Base-by-base conservation (phyloP, 2,329 filamentous ascomycete genomes). In the Fusarium nelsonii region DNA sequence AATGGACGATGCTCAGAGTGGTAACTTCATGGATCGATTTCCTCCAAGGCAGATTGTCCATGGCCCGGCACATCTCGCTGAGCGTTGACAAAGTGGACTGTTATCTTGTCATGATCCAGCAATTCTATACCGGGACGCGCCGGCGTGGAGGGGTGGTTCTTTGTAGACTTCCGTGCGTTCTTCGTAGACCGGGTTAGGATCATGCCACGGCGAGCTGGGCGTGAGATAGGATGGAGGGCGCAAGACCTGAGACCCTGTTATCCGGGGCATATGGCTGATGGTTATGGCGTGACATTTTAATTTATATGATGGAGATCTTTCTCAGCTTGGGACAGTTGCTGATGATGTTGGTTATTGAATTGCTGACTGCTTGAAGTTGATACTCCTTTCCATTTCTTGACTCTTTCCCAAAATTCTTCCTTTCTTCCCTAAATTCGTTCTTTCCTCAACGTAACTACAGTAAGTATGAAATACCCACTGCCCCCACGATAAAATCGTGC, bases 71-170 rank as follows among this genome's bases (percentile, higher is more conserved):
- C 50, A 70, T 68, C 51, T 63, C 45, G 33, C 46, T 45, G 46
- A 51, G 37, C 66, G 63, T 46, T 65, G 56, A 45, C 64, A 68
- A 71, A 74, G 72, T 74, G 72, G 73, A 74, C 69, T 74, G 73
- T 73, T 60, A 60, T 59, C 59, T 74, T 70, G 68, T 65, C 68
- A 70, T 70, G 68, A 58, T 71, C 59, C 68, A 68, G 57, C 65
- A 56, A 53, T 40, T 67, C 71, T 60, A 28, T 63, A 53, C 67
- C 70, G 73, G 73, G 73, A 65, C 68, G 64, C 73, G 68, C 73
- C 73, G 73, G 71, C 58, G 60, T 48, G 58, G 63, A 70, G 58
- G 63, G 64, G 58, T 70, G 54, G 46, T 60, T 45, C 55, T 62
- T 48, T 56, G 50, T 68, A 48, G 48, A 40, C 56, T 59, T 67